phyloP scores from a whole-genome alignment of 257 asterid species.

The Fraxinus excelsior region DNA sequence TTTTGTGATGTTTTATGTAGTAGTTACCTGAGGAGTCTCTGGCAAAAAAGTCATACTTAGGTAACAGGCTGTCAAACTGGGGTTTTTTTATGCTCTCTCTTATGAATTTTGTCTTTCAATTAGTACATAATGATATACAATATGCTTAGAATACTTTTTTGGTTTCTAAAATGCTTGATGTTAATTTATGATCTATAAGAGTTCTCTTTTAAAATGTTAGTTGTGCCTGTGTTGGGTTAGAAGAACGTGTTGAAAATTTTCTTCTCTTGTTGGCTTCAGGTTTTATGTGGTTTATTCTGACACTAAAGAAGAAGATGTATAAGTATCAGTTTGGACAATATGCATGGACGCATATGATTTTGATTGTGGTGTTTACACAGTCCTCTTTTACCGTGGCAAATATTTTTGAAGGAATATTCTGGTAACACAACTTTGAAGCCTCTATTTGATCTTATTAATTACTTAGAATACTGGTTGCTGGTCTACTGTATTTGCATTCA shows the following conservation, averaged over 20 bases:
- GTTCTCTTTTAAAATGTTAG: not conserved
- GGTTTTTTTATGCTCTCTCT: not conserved
- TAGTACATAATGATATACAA: not conserved
- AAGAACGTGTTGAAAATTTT: conserved; percentile 21
- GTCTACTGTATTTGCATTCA: not conserved
- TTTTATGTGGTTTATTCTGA: conserved; percentile 87
- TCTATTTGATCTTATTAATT: conserved; percentile 6
- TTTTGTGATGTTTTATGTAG: not conserved
- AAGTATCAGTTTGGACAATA: conserved; percentile 90
- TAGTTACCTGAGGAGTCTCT: conserved; percentile 10
- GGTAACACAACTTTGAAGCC: conserved; percentile 42
- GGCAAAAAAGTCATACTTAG: conserved; percentile 1
- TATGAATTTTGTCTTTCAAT: not conserved
- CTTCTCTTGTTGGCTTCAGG: conserved; percentile 48
- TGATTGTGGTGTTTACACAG: conserved; percentile 75
- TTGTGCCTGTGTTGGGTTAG: not conserved
- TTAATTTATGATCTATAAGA: not conserved
- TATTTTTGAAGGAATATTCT: conserved; percentile 81
- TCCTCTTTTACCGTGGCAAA: conserved; percentile 81
- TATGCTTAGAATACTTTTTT: not conserved
- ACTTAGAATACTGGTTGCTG: conserved; percentile 12
- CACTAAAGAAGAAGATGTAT: conserved; percentile 87
- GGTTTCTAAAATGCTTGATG: not conserved
- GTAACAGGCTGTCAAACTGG: not conserved
- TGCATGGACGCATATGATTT: conserved; percentile 90